These are phyloP conservation scores for Eutrema japonicum DNA, from an alignment of 345 rosid species.

Conservation along the genomic window DNA sequence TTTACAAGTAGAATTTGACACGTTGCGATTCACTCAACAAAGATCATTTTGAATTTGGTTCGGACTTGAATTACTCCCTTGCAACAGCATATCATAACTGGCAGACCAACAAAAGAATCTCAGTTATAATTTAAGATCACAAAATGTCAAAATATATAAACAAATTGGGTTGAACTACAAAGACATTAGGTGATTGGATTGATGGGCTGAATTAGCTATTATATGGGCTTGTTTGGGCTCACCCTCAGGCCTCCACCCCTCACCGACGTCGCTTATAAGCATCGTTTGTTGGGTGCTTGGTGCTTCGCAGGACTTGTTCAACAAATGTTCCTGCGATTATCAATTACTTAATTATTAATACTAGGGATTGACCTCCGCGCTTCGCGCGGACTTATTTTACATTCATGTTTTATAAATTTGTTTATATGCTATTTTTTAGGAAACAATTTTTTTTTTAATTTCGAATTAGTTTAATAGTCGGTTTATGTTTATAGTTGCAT, in stretches of 20 bases:
- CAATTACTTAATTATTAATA: neutral
- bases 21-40: neutral
- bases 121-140: slow-evolving; percentile 3
- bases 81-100: slow-evolving; percentile 43
- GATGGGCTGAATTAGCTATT: slow-evolving; percentile 46
- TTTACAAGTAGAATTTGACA: neutral
- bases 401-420: no score
- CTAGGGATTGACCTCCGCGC: no score
- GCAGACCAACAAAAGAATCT: neutral
- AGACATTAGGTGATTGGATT: slow-evolving; percentile 33
- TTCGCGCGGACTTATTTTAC: no score
- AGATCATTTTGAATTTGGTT: slow-evolving; percentile 20
- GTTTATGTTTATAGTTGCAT: no score
- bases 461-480: no score
- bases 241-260: slow-evolving; percentile 52
- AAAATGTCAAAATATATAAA: no score
- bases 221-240: slow-evolving; percentile 47
- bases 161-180: neutral
- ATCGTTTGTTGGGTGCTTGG: slow-evolving; percentile 40
- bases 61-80: slow-evolving; percentile 29
- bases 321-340: slow-evolving; percentile 56
- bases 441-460: no score
- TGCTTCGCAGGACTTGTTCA: slow-evolving; percentile 56
- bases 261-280: slow-evolving; percentile 50
- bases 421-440: no score